Evolutionary conservation across 306 rosid species (phyloP).

Genomic region (Arachis stenosperma): DNA sequence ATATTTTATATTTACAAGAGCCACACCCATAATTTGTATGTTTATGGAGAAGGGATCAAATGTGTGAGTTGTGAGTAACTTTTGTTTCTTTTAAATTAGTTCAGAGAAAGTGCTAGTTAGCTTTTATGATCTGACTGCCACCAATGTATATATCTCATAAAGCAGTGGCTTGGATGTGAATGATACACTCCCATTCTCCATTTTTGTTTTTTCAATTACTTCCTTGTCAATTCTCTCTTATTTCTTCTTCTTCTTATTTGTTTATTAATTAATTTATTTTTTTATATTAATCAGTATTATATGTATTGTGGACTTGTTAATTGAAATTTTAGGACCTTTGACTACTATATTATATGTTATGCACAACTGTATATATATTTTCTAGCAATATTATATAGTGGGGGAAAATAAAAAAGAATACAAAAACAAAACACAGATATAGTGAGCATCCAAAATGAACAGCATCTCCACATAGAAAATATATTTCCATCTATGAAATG

Average conservation of each 20-base stretch:
- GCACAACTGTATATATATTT: neutral
- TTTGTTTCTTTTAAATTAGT: slow-evolving; percentile 47
- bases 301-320: neutral
- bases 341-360: slow-evolving; percentile 32
- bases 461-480: slow-evolving; percentile 60
- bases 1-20: too few relatives aligned
- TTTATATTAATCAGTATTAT: slow-evolving; percentile 8
- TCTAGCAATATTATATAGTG: slow-evolving; percentile 13
- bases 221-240: neutral
- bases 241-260: neutral
- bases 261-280: too few relatives aligned
- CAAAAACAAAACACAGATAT: slow-evolving; percentile 7
- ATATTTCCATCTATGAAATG: neutral
- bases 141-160: slow-evolving; percentile 39
- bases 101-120: slow-evolving; percentile 54
- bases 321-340: slow-evolving; percentile 24
- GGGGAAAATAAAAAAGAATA: neutral
- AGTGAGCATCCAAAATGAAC: slow-evolving; percentile 69
- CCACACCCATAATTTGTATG: slow-evolving; percentile 10
- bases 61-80: slow-evolving; percentile 8
- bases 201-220: slow-evolving; percentile 1
- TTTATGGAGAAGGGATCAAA: slow-evolving; percentile 38
- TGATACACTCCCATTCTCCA: slow-evolving; percentile 20
- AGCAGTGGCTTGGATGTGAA: slow-evolving; percentile 41
- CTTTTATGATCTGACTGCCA: slow-evolving; percentile 58